Conservation (phyloP, 2,329 filamentous ascomycete species). For the Aureobasidium leucospermi region DNA sequence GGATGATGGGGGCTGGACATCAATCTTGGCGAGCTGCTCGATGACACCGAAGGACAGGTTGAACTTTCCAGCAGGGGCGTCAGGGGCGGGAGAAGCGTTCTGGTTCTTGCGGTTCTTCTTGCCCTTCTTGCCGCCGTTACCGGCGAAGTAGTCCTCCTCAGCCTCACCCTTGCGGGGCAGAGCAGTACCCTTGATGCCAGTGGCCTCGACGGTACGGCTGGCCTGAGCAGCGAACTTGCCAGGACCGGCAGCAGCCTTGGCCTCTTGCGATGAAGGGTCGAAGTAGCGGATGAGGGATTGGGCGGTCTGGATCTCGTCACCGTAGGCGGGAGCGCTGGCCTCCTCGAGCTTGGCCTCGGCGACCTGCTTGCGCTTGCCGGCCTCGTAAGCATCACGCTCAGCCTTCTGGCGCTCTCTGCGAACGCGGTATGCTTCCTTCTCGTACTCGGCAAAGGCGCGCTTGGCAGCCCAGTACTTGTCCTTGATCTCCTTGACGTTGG, state of each 20-base stretch:
- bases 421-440: constrained; percentile 72
- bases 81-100: constrained; percentile 32
- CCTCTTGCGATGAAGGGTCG: constrained; percentile 60
- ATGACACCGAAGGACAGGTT: constrained; percentile 87
- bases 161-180: constrained; percentile 69
- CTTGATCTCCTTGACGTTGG: constrained; percentile 76
- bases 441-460: constrained; percentile 75
- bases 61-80: constrained; percentile 53
- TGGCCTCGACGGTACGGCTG: constrained; percentile 74
- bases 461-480: constrained; percentile 78
- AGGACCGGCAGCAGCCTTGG: constrained; percentile 55
- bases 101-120: constrained; percentile 77
- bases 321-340: constrained; percentile 78
- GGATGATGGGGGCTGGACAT: constrained; percentile 81
- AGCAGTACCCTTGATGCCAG: constrained; percentile 77
- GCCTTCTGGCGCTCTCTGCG: constrained; percentile 70
- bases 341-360: constrained; percentile 72
- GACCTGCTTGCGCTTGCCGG: constrained; percentile 67
- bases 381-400: constrained; percentile 67
- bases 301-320: constrained; percentile 84
- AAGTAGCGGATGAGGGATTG: constrained; percentile 87
- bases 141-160: constrained; percentile 75
- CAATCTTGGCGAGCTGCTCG: constrained; percentile 77
- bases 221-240: constrained; percentile 72
- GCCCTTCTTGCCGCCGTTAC: constrained; percentile 68